These are phyloP conservation scores for Trametes villosa DNA, from an alignment of 768 basidiomycete species.

Conservation along the genomic window DNA sequence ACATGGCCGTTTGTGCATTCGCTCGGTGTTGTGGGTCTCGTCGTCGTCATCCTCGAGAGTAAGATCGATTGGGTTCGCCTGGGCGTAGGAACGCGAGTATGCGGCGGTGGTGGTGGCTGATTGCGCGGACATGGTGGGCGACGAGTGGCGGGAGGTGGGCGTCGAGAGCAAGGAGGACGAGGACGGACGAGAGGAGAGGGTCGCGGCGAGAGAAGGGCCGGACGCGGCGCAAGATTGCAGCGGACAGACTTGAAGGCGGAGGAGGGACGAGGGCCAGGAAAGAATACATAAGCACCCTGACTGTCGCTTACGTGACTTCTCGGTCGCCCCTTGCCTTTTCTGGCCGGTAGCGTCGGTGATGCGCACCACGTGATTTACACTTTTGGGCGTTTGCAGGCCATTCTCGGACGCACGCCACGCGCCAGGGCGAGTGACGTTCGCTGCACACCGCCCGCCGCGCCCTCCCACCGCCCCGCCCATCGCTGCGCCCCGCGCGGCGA, in stretches of 20 bases:
- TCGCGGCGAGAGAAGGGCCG: slow-evolving; percentile 1
- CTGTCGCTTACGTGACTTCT: slow-evolving; percentile 24
- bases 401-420: not conserved
- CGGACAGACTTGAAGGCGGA: slow-evolving; percentile 1
- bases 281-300: slow-evolving; percentile 21
- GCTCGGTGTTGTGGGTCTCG: slow-evolving; percentile 31
- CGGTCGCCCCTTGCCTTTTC: slow-evolving; percentile 6
- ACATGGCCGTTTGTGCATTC: slow-evolving; percentile 29
- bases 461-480: not conserved
- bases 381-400: not conserved
- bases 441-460: no score
- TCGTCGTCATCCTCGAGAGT: slow-evolving; percentile 70
- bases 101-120: slow-evolving; percentile 12
- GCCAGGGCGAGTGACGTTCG: no score
- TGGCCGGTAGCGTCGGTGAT: not conserved
- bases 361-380: slow-evolving; percentile 2
- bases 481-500: not conserved
- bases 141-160: not conserved
- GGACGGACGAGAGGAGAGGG: slow-evolving; percentile 5
- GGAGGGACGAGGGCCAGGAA: slow-evolving; percentile 1
- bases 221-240: slow-evolving; percentile 20
- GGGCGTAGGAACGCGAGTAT: slow-evolving; percentile 40
- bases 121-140: slow-evolving; percentile 16
- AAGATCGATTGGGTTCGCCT: slow-evolving; percentile 68
- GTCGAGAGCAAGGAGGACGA: slow-evolving; percentile 1